Percentiles rank a stretch among this genome's conserved stretches.
Evolutionary conservation across 2,329 filamentous ascomycete genomes (phyloP).

Genomic region (Sclerotinia sclerotiorum): DNA sequence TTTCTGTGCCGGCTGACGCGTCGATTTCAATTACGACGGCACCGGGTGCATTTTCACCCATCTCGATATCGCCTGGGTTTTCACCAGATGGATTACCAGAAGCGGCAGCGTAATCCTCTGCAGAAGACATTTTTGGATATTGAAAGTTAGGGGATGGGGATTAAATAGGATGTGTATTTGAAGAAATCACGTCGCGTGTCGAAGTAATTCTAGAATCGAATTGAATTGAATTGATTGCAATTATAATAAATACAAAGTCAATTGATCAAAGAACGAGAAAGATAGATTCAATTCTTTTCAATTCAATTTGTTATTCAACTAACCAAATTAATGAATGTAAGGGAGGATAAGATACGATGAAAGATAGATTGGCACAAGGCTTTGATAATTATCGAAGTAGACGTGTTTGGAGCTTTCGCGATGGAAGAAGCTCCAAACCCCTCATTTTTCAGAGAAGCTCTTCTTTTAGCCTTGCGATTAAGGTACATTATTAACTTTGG

Average conservation of each 20-base stretch:
- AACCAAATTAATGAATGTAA: constrained; percentile 1
- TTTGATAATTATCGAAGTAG: neutral
- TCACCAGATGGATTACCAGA: constrained; percentile 26
- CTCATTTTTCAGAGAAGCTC: neutral
- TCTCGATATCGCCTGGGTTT: constrained; percentile 35
- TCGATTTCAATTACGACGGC: constrained; percentile 36
- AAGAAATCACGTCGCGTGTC: neutral
- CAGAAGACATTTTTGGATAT: neutral
- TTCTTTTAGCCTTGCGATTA: neutral
- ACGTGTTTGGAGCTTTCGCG: neutral
- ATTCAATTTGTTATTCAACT: neutral
- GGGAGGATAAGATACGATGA: neutral
- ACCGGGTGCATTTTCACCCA: constrained; percentile 30
- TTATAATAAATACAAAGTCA: neutral
- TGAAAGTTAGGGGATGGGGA: neutral
- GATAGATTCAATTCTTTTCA: neutral
- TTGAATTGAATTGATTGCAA: neutral
- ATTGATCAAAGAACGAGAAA: neutral
- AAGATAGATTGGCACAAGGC: neutral
- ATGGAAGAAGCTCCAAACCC: neutral
- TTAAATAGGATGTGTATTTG: neutral
- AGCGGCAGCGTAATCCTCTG: constrained; percentile 32
- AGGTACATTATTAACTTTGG: neutral
- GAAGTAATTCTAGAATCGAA: neutral
- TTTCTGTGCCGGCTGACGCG: constrained; percentile 7